Conservation (phyloP, 2,329 filamentous ascomycete species). For the Phaeosphaeriaceae sp. region DNA sequence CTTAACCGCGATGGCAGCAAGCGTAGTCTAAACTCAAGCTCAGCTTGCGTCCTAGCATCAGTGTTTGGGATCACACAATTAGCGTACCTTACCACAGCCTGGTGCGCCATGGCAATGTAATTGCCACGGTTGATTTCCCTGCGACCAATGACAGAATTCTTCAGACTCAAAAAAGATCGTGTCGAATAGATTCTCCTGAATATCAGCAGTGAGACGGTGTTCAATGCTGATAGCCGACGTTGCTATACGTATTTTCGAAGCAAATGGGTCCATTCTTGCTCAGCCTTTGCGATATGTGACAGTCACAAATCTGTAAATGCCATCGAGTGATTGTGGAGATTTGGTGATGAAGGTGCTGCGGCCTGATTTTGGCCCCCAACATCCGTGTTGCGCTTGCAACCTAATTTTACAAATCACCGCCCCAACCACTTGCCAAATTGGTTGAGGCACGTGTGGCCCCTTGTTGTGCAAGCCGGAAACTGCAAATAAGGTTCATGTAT, state of each 20-base stretch:
- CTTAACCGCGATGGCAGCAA: neutral
- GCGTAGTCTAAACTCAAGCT: constrained; percentile 1
- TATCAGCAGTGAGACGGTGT: neutral
- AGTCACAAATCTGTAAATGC: neutral
- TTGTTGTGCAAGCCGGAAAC: neutral
- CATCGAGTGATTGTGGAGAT: neutral
- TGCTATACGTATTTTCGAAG: neutral
- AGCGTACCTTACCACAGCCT: constrained; percentile 1
- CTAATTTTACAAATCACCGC: neutral
- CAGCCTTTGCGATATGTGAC: neutral
- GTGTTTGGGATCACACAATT: neutral
- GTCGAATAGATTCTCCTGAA: neutral
- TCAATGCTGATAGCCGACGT: neutral
- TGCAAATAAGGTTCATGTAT: too few species aligned
- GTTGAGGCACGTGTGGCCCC: neutral
- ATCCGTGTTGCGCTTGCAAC: neutral
- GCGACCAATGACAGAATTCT: neutral
- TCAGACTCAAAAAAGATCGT: neutral
- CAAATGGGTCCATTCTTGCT: neutral
- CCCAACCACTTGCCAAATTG: neutral
- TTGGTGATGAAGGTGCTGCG: neutral
- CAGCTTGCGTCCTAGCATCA: neutral
- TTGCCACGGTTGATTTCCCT: neutral
- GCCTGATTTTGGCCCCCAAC: neutral
- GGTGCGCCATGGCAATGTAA: neutral